Evolutionary conservation across 768 basidiomycete species (phyloP).

Genomic region (Paxillus ammoniavirescens): DNA sequence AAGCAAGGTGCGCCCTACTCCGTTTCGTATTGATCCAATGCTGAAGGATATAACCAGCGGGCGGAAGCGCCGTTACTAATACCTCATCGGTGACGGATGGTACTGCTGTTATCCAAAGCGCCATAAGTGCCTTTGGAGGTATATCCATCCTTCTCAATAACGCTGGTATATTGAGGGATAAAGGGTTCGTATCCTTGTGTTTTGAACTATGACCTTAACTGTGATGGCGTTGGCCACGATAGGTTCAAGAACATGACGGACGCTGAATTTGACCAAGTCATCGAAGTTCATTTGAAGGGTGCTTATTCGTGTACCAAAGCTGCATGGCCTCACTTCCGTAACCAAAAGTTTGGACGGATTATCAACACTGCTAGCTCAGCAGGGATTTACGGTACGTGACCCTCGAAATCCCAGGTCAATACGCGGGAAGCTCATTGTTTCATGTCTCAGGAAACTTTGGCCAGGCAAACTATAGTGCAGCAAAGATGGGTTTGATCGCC

Average conservation of each 20-base stretch:
- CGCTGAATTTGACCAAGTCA: conserved; percentile 87
- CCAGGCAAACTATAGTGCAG: conserved; percentile 96
- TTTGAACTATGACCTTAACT: neutral
- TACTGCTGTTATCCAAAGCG: conserved; percentile 79
- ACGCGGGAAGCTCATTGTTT: neutral
- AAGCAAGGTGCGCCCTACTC: conserved; percentile 54
- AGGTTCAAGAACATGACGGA: conserved; percentile 99
- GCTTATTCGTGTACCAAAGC: conserved; percentile 92
- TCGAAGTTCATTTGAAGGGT: conserved; percentile 90
- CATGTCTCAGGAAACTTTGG: conserved; percentile 78
- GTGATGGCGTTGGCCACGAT: neutral
- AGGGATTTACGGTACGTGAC: conserved; percentile 76
- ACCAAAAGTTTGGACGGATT: conserved; percentile 91
- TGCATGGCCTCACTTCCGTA: conserved; percentile 93
- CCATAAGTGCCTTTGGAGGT: conserved; percentile 79
- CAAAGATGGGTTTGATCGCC: conserved; percentile 92
- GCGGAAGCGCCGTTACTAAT: conserved; percentile 87
- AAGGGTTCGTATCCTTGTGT: conserved; percentile 47
- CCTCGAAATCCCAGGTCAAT: neutral
- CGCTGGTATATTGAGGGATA: conserved; percentile 86
- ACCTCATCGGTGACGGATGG: conserved; percentile 87
- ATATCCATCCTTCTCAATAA: conserved; percentile 94
- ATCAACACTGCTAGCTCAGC: conserved; percentile 96
- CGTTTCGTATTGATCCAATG: neutral
- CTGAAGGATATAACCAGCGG: conserved; percentile 48